A percentile compares a stretch with the other conserved stretches of the same genome.
Evolutionary conservation across 2,329 filamentous ascomycete genomes (phyloP).

Genomic region (Alternaria brassicae): DNA sequence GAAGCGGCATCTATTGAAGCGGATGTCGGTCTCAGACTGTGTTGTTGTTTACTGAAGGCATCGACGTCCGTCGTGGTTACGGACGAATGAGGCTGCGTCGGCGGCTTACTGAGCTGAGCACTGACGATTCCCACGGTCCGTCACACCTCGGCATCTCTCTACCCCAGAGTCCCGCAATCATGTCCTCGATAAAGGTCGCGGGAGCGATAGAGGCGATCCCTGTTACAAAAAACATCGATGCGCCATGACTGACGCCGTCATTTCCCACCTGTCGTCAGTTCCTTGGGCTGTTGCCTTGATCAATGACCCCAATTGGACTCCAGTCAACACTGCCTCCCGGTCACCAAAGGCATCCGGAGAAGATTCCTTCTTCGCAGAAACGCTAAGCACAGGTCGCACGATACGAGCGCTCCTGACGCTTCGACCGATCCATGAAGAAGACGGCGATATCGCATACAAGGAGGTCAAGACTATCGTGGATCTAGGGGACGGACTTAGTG

Average conservation of each 20-base stretch:
- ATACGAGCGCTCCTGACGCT: constrained; percentile 50
- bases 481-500: constrained; percentile 63
- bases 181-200: constrained; percentile 4
- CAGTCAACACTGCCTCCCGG: constrained; percentile 47
- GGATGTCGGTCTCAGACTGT: not conserved
- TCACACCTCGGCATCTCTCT: constrained; percentile 15
- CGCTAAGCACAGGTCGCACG: constrained; percentile 60
- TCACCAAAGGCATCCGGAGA: constrained; percentile 48
- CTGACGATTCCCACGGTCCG: not conserved
- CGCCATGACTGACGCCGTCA: constrained; percentile 30
- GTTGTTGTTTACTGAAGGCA: not conserved
- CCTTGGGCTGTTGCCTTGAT: constrained; percentile 61
- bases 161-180: constrained; percentile 6
- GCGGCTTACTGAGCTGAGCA: constrained; percentile 5
- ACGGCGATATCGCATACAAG: constrained; percentile 32
- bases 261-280: constrained; percentile 43
- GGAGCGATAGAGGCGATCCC: not conserved
- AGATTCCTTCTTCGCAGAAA: constrained; percentile 62
- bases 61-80: not conserved
- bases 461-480: constrained; percentile 52
- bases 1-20: not conserved
- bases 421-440: constrained; percentile 25
- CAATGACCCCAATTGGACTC: constrained; percentile 50
- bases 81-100: constrained; percentile 1
- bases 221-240: not conserved